Conservation (phyloP, 805 yeast species). For the Scheffersomyces amazonensis region DNA sequence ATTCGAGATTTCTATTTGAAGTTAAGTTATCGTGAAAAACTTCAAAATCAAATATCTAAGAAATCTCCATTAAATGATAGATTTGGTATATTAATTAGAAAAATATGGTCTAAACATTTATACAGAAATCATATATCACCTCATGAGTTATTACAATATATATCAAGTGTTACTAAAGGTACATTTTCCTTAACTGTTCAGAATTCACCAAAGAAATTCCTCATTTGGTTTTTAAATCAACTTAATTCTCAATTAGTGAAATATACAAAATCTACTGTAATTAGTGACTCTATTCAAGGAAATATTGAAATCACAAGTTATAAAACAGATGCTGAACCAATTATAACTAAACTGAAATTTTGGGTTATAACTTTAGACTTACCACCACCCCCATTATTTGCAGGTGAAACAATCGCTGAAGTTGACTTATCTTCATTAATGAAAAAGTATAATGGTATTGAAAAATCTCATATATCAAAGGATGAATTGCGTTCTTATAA, state of each 20-base stretch:
- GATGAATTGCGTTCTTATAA: slow-evolving; percentile 35
- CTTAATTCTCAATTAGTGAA: slow-evolving; percentile 26
- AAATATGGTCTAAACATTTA: slow-evolving; percentile 61
- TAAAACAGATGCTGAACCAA: slow-evolving; percentile 8
- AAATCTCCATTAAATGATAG: slow-evolving; percentile 32
- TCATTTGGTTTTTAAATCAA: slow-evolving; percentile 58
- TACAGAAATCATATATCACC: slow-evolving; percentile 65
- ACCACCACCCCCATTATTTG: slow-evolving; percentile 48
- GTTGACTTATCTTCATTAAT: slow-evolving; percentile 18
- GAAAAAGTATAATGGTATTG: slow-evolving; percentile 32
- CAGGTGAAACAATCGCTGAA: slow-evolving; percentile 5
- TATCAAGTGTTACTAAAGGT: slow-evolving; percentile 43
- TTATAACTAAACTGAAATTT: slow-evolving; percentile 25
- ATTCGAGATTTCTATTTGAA: slow-evolving; percentile 37
- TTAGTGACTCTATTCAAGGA: slow-evolving; percentile 52
- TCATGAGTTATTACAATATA: slow-evolving; percentile 56
- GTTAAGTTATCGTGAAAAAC: slow-evolving; percentile 26
- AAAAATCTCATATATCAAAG: slow-evolving; percentile 27
- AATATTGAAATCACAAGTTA: slow-evolving; percentile 29
- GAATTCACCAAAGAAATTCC: slow-evolving; percentile 53
- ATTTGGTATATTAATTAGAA: slow-evolving; percentile 48
- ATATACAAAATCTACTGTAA: slow-evolving; percentile 10
- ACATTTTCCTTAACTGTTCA: slow-evolving; percentile 36
- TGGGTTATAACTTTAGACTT: slow-evolving; percentile 58
- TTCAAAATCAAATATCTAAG: slow-evolving; percentile 7